A percentile compares a stretch with the other conserved stretches of the same genome.
Conservation (phyloP, 1,139 yeast genomes). For the Zygosaccharomyces sapae region DNA sequence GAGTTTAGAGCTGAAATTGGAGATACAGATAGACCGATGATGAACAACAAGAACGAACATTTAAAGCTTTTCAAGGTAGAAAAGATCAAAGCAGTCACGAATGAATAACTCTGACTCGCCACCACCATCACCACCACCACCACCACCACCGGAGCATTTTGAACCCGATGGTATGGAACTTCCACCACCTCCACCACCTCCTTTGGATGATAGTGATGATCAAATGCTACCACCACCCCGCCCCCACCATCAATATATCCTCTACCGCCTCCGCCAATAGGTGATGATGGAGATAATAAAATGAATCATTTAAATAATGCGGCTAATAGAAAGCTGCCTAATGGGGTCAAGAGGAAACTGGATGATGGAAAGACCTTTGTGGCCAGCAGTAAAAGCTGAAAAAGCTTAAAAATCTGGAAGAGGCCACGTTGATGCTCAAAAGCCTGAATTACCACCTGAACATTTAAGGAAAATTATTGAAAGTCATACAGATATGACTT, state of each 20-base stretch:
- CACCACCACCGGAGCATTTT: conserved; percentile 2
- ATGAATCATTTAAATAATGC: not conserved
- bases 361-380: conserved; percentile 1
- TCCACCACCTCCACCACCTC: conserved; percentile 17
- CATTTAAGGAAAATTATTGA: conserved; percentile 80
- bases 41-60: not conserved
- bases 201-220: conserved; percentile 20
- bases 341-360: conserved; percentile 20
- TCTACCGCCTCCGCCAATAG: conserved; percentile 33
- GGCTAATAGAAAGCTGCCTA: conserved; percentile 7
- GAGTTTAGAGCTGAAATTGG: not conserved
- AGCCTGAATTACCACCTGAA: conserved; percentile 90
- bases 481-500: conserved; percentile 82
- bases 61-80: not conserved
- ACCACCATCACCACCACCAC: conserved; percentile 4
- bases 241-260: conserved; percentile 15
- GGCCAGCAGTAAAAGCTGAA: conserved; percentile 27
- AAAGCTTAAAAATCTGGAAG: conserved; percentile 38
- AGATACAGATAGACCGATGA: not conserved
- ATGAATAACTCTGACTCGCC: not conserved
- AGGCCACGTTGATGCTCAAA: conserved; percentile 52
- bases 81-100: not conserved
- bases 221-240: conserved; percentile 14
- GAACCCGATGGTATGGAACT: not conserved
- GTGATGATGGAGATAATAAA: conserved; percentile 5